A percentile compares a stretch with the other conserved stretches of the same genome.
These are phyloP conservation scores for Aspergillus intermedius DNA, from an alignment of 2,329 filamentous ascomycete species.

Conservation along the genomic window DNA sequence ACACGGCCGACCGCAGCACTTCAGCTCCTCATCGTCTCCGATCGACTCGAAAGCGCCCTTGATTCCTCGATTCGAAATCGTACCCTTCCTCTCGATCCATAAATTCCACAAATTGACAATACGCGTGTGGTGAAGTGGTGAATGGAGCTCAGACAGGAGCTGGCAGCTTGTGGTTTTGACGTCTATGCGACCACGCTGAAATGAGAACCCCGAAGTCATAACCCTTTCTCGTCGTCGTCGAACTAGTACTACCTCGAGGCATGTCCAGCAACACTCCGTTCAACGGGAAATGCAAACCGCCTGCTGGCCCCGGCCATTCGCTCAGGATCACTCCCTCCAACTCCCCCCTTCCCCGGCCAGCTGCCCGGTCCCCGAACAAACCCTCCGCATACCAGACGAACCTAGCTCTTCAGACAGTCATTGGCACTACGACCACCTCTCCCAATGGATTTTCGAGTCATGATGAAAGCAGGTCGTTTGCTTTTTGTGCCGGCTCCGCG, in stretches of 20 bases:
- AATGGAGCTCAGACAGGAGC: slow-evolving; percentile 1
- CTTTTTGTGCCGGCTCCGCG: slow-evolving; percentile 86
- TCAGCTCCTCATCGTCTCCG: slow-evolving; percentile 1
- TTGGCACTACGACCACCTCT: slow-evolving; percentile 81
- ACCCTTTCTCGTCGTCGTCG: background rate
- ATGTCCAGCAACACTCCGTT: slow-evolving; percentile 34
- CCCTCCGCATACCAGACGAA: slow-evolving; percentile 36
- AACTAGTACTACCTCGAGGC: slow-evolving; percentile 12
- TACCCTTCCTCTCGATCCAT: background rate
- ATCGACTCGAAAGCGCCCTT: background rate
- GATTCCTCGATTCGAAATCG: background rate
- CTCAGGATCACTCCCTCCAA: slow-evolving; percentile 69
- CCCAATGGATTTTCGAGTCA: slow-evolving; percentile 82
- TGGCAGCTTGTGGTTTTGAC: background rate
- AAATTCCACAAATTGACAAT: background rate
- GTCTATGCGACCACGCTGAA: slow-evolving; percentile 24
- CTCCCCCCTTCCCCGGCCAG: slow-evolving; percentile 61
- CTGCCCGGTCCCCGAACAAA: slow-evolving; percentile 57
- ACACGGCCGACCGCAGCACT: slow-evolving; percentile 5
- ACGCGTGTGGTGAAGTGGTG: background rate
- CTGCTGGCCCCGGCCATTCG: slow-evolving; percentile 26
- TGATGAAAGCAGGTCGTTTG: slow-evolving; percentile 63
- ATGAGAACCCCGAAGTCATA: slow-evolving; percentile 15
- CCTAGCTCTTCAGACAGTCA: slow-evolving; percentile 72
- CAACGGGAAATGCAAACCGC: slow-evolving; percentile 28